These are phyloP conservation scores for Centaurea solstitialis DNA, from an alignment of 129 eudicot genomes.

Conservation along the genomic window DNA sequence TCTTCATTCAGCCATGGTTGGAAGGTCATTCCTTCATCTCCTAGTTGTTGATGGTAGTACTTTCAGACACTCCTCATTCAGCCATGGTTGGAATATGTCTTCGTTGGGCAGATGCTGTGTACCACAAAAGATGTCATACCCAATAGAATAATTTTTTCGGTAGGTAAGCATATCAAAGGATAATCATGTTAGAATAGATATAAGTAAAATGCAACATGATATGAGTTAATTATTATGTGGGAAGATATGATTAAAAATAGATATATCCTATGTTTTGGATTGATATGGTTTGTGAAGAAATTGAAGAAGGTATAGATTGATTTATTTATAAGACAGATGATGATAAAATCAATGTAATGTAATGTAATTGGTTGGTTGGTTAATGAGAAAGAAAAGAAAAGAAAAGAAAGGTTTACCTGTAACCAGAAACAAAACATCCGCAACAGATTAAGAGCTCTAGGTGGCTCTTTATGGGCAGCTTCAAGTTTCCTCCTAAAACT, in stretches of 20 bases:
- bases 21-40: neutral
- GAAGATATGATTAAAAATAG: neutral
- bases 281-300: neutral
- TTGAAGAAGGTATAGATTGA: neutral
- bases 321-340: too few relatives aligned
- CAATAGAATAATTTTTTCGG: neutral
- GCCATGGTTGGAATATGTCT: conserved; percentile 33
- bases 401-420: conserved; percentile 26
- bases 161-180: too few relatives aligned
- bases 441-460: conserved; percentile 41
- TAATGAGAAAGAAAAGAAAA: too few relatives aligned
- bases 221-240: neutral
- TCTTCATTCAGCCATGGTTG: neutral
- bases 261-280: neutral
- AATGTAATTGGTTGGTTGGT: too few relatives aligned
- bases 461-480: conserved; percentile 17
- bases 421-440: conserved; percentile 58
- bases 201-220: neutral
- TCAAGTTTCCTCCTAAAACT: conserved; percentile 26
- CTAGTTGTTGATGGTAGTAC: conserved; percentile 11
- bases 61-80: conserved; percentile 1
- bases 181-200: too few relatives aligned
- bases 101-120: conserved; percentile 35
- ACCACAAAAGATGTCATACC: neutral
- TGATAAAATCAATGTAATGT: too few relatives aligned